Evolutionary conservation across 2,329 filamentous ascomycete genomes (phyloP), one percentile per base, ranked within the genome.

Genomic region (Fusarium nematophilum): DNA sequence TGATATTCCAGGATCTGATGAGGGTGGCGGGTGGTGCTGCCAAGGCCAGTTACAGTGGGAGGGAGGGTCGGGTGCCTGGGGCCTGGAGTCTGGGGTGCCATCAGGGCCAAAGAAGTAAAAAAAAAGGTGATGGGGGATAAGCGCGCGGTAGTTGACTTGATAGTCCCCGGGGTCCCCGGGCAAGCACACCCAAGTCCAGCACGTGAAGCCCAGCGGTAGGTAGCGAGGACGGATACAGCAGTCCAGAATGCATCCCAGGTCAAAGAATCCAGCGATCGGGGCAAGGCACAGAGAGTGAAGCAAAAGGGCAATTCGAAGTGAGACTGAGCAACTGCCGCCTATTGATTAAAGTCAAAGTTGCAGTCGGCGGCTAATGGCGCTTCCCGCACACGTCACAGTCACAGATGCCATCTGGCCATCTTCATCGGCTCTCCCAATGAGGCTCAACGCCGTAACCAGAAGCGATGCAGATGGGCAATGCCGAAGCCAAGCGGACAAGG

Each of bases 91-190:
- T 26, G 33, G 36, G 21, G 45, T 23, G 25, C 40, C 26, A 49
- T 37, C 43, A 46, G 43, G 43, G 10, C 40, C 40, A 33, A 25
- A 18, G 40, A 18, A 44, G 29, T 26, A 40, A 40, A 44, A 44
- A 36, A 36, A 36, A 17, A 36, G 4, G 11, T 15, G 9, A 13
- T n/a, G 31, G 26, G 38, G 48, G 26, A 26, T 64, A 64, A 61
- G 61, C 61, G 61, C 61, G 61, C 60, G 61, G 61, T 46, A 64
- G 60, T 64, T 59, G 52, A 45, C n/a, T n/a, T n/a, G n/a, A n/a
- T n/a, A n/a, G n/a, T n/a, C n/a, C n/a, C n/a, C n/a, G n/a, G n/a
- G n/a, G n/a, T n/a, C n/a, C n/a, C n/a, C n/a, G n/a, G n/a, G n/a
- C n/a, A n/a, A n/a, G n/a, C n/a, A n/a, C n/a, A n/a, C n/a, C n/a